These are phyloP conservation scores for Sindora glabra DNA, from an alignment of 306 rosid genomes.

Conservation along the genomic window DNA sequence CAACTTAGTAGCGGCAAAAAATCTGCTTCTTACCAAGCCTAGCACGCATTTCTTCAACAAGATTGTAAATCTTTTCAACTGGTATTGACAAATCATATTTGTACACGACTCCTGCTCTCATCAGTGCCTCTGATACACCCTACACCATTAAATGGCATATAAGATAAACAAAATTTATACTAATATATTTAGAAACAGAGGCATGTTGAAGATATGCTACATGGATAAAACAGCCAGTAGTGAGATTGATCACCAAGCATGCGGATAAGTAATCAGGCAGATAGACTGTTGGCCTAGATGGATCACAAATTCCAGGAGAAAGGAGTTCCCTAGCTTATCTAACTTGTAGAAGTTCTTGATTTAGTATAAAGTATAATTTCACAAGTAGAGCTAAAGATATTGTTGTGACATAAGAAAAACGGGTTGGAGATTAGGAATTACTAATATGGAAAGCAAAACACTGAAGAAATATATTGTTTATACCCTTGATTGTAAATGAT, in stretches of 20 bases:
- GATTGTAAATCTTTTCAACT: slow-evolving; percentile 59
- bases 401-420: neutral
- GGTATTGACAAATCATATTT: slow-evolving; percentile 88
- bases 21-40: slow-evolving; percentile 53
- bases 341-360: neutral
- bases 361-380: neutral
- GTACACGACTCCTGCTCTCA: slow-evolving; percentile 81
- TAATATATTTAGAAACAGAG: neutral
- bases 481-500: slow-evolving; percentile 10
- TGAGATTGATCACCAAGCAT: neutral
- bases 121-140: slow-evolving; percentile 86
- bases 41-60: slow-evolving; percentile 74
- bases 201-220: neutral
- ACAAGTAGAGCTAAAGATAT: neutral
- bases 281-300: neutral
- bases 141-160: slow-evolving; percentile 13
- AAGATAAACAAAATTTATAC: neutral
- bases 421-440: neutral
- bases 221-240: neutral
- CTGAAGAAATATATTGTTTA: neutral
- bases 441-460: neutral
- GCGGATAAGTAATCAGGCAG: neutral
- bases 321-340: neutral
- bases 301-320: neutral
- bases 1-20: neutral